Percentiles rank a stretch among this genome's conserved stretches.
Evolutionary conservation across 148 eudicot species (phyloP).

Genomic region (Rhododendron vialii): DNA sequence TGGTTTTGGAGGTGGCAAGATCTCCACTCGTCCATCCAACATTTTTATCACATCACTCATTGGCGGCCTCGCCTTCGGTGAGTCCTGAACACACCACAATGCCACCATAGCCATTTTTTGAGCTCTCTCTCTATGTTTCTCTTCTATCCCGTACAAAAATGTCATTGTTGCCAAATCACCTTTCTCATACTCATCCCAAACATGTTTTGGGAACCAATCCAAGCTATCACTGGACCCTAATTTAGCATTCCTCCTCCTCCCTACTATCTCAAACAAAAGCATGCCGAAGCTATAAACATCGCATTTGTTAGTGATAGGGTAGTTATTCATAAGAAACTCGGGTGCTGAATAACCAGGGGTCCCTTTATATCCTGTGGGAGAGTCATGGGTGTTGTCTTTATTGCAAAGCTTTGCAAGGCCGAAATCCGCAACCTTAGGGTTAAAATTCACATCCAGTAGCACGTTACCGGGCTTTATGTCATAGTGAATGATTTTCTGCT

Average conservation of each 20-base stretch:
- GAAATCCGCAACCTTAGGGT: slow-evolving; percentile 4
- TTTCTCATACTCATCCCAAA: slow-evolving; percentile 7
- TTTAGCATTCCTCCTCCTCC: slow-evolving; percentile 9
- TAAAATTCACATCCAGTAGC: background rate
- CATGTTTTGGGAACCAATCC: slow-evolving; percentile 1
- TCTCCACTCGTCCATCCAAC: slow-evolving; percentile 10
- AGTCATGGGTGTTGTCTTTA: background rate
- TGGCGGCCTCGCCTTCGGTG: background rate
- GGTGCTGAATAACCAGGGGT: slow-evolving; percentile 1
- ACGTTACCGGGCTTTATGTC: slow-evolving; percentile 10
- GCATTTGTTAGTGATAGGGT: background rate
- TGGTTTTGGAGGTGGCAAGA: slow-evolving; percentile 4
- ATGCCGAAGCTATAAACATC: slow-evolving; percentile 7
- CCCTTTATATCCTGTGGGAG: background rate
- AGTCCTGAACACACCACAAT: slow-evolving; percentile 10
- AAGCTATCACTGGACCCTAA: background rate
- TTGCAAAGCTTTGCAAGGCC: slow-evolving; percentile 7
- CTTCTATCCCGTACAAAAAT: background rate
- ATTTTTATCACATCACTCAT: slow-evolving; percentile 3
- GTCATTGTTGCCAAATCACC: background rate
- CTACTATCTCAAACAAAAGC: background rate
- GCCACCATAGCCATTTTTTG: slow-evolving; percentile 8
- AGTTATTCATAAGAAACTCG: background rate
- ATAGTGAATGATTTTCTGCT: background rate
- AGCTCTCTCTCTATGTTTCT: background rate